phyloP scores from a whole-genome alignment of 768 basidiomycete genomes.

The Boletus sensibilis region DNA sequence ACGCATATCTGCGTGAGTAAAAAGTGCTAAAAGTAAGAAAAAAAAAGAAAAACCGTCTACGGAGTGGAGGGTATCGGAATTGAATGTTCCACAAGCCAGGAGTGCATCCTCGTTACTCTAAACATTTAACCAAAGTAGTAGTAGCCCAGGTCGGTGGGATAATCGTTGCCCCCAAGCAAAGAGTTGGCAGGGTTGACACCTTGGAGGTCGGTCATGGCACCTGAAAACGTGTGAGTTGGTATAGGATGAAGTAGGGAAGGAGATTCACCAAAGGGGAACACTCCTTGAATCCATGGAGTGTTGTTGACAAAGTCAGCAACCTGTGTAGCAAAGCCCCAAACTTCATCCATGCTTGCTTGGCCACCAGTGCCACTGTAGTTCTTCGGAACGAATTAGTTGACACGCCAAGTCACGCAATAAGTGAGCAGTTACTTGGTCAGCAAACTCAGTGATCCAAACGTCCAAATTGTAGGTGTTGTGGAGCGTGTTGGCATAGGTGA shows the following conservation, averaged over 20 bases:
- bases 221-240: conserved; percentile 33
- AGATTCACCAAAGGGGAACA: conserved; percentile 61
- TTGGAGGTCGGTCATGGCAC: conserved; percentile 48
- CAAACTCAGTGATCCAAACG: conserved; percentile 69
- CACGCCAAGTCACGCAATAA: neutral
- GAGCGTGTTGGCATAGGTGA: conserved; percentile 48
- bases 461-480: conserved; percentile 41
- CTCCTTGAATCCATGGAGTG: conserved; percentile 33
- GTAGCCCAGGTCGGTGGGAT: conserved; percentile 52
- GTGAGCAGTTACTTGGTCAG: conserved; percentile 51
- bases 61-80: conserved; percentile 19
- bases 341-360: conserved; percentile 37
- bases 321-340: conserved; percentile 45
- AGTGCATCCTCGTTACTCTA: neutral
- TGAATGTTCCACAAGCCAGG: conserved; percentile 4
- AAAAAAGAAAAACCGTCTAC: conserved; percentile 8
- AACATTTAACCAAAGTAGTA: conserved; percentile 39
- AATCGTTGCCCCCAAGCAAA: conserved; percentile 38
- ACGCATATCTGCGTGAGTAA: conserved; percentile 1
- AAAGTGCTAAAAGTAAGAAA: neutral
- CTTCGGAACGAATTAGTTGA: conserved; percentile 31
- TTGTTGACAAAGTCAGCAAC: conserved; percentile 44
- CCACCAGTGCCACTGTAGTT: conserved; percentile 47
- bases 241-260: neutral
- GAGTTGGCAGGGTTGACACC: conserved; percentile 54